Evolutionary conservation across 306 rosid genomes (phyloP), one percentile per base, ranked within the genome.

Genomic region (Inga oerstediana): DNA sequence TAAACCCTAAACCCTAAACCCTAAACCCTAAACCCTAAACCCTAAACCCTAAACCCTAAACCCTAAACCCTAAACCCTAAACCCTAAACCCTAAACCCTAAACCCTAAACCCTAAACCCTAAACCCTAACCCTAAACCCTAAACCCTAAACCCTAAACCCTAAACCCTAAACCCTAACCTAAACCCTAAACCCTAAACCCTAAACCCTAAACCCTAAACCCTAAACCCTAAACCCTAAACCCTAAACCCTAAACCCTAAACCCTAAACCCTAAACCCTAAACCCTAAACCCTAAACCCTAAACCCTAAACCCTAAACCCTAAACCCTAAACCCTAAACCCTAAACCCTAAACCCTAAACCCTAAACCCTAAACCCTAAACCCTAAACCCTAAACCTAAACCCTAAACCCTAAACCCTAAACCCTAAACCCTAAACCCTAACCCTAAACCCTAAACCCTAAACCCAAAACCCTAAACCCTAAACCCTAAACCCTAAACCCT

Each of bases 291-390:
- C 65, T 58, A 58, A n/a, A 58, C 65, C 65, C 65, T 19, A 58
- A n/a, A 58, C 30, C 65, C 65, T 19, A 58, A n/a, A 58, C 30
- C 65, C 32, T 58, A 58, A n/a, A 58, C 65, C 32, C 65, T 19
- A 58, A n/a, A n/a, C 59, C 65, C 65, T 58, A 58, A 58, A 58
- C 30, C 65, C 65, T 58, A 58, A 58, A 58, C 65, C 65, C 65
- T 58, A 58, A 58, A 20, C 65, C 65, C 65, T 58, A 20, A n/a
- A 58, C 65, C 65, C 65, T 58, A 20, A n/a, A 58, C 65, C 30
- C 65, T 58, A 20, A 58, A 58, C 65, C 65, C 65, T 58, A 15
- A 8, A n/a, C 30, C 65, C 30, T 5, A 58, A 58, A 20, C 65
- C 65, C 65, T 58, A 58, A n/a, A 20, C 65, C 65, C 30, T 58